Conservation (phyloP, 2,329 filamentous ascomycete genomes). For the Arthrobotrys entomopaga region DNA sequence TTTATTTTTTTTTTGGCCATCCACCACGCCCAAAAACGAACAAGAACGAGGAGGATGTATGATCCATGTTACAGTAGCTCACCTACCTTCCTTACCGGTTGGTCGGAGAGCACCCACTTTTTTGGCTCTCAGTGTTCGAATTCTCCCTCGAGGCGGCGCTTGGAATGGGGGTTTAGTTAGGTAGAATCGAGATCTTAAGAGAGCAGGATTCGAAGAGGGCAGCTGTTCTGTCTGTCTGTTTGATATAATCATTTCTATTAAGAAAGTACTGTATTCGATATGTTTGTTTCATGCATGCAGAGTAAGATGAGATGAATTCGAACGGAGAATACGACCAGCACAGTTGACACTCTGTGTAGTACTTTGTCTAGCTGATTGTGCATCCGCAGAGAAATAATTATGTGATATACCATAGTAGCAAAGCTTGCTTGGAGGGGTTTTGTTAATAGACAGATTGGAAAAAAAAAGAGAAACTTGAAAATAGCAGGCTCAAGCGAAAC, state of each 20-base stretch:
- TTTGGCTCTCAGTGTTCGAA: constrained; percentile 10
- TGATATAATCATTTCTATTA: no score
- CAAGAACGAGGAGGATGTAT: no score
- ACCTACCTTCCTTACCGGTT: constrained; percentile 35
- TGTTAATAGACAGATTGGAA: constrained; percentile 1
- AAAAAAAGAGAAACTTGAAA: constrained; percentile 33
- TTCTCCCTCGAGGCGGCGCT: not conserved
- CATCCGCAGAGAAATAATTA: no score
- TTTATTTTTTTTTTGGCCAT: no score
- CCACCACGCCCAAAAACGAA: no score
- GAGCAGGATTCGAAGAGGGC: not conserved
- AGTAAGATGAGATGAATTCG: constrained; percentile 41
- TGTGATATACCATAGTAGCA: no score
- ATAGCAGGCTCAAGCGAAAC: constrained; percentile 46
- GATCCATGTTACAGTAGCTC: constrained; percentile 36
- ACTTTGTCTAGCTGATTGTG: no score
- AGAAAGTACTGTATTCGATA: not conserved
- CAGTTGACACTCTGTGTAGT: no score
- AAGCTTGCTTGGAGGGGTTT: no score
- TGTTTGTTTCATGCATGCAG: constrained; percentile 30
- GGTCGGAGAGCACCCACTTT: constrained; percentile 24
- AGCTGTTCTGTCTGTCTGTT: no score
- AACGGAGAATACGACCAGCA: no score
- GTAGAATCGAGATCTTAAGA: not conserved
- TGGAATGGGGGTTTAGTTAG: no score